Base-by-base conservation (phyloP, 1,284 basidiomycete species). In the Mixia osmundae region DNA sequence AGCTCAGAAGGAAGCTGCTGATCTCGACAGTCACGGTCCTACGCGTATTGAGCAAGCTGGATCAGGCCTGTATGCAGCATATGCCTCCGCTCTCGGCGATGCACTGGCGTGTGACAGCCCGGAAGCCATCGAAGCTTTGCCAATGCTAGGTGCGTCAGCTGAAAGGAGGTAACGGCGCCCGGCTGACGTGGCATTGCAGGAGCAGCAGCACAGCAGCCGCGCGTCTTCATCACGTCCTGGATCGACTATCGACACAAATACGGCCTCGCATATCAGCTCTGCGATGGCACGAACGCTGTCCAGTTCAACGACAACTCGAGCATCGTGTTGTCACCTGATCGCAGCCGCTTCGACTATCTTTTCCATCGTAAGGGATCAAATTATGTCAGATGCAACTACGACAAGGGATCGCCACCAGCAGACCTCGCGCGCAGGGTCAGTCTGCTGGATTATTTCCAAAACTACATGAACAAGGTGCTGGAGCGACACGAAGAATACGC, bases 231-330 rank as follows among this genome's bases (percentile, higher is more conserved):
- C 47, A 78, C 79, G 2, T 82, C 78, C 7, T 97, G 89, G 89
- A 76, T 95, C 31, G 89, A 97, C 57, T 94, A 95, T 54, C 87
- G 79, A 55, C 82, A 87, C 57, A 91, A 91, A 61, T 97, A 95
- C 57, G 91, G 89, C 8, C 87, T 95, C 71, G 91, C 87, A 2
- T 95, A 95, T 54, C 82, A 82, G 2, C 64, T 97, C 50, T 85
- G 78, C 21, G 85, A 97, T 53, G 85, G 89, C 3, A 76, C 78
- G 2, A 75, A 94, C 20, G 83, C 83, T 6, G 79, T 94, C 15
- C 74, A 94, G 58, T 95, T 94, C 61, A 91, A 94, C 51, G 89
- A 97, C 56, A 80, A 76, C 48, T 80, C 82, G 6, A 76, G 69
- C 11, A 60, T 91, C 47, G 68, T 87, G 8, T 61, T 95, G 37